Conservation (phyloP, 345 rosid genomes). For the Euphorbia lathyris region DNA sequence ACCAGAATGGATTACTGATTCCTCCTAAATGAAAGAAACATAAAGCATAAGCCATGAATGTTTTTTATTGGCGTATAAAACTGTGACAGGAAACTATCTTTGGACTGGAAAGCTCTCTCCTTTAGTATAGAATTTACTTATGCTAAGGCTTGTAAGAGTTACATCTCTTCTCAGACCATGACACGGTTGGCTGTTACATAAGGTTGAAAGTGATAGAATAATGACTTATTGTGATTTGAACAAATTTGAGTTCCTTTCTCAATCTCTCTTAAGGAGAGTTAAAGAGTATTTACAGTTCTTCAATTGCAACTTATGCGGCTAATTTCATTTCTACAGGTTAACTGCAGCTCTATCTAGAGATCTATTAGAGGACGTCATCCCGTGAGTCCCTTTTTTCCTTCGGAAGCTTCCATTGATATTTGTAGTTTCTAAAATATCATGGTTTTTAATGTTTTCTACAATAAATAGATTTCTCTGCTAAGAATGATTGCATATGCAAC, state of each 20-base stretch:
- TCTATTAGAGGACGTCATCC: conserved; percentile 61
- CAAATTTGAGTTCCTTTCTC: background rate
- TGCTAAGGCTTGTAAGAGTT: background rate
- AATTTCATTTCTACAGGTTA: conserved; percentile 48
- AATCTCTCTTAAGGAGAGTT: background rate
- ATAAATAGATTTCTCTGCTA: background rate
- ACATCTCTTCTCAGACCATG: background rate
- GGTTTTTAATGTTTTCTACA: background rate
- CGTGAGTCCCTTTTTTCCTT: conserved; percentile 46
- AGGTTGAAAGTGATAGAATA: background rate
- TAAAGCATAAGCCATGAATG: background rate
- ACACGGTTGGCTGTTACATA: background rate
- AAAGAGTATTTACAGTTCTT: background rate
- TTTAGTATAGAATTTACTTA: background rate
- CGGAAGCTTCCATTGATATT: background rate
- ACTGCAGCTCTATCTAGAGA: conserved; percentile 85
- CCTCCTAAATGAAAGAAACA: background rate
- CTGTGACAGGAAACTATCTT: background rate
- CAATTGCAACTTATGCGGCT: background rate
- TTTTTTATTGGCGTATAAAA: background rate
- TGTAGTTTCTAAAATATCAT: background rate
- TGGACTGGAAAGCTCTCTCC: background rate
- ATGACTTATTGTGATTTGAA: background rate
- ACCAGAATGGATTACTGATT: background rate
- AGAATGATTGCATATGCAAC: background rate